A percentile compares a stretch with the other conserved stretches of the same genome.
Conservation (phyloP, 2,329 filamentous ascomycete genomes). For the Cladorrhinum sp. region DNA sequence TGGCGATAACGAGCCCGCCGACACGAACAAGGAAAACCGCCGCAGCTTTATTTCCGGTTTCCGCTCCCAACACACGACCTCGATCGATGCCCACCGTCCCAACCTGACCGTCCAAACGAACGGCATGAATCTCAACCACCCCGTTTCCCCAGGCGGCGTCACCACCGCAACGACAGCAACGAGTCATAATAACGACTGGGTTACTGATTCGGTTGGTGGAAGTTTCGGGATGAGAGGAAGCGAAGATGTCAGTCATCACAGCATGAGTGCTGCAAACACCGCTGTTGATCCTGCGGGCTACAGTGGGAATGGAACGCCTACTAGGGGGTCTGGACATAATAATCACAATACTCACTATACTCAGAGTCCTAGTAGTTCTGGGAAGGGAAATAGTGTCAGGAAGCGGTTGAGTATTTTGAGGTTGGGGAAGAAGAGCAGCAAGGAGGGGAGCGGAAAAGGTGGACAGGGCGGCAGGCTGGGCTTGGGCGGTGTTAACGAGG, state of each 20-base stretch:
- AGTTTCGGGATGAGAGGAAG: not conserved
- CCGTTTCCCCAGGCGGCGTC: slow-evolving; percentile 1
- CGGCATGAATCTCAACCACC: not conserved
- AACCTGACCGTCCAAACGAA: slow-evolving; percentile 6
- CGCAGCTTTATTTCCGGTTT: slow-evolving; percentile 14
- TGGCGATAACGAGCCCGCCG: slow-evolving; percentile 10
- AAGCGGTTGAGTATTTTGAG: slow-evolving; percentile 77
- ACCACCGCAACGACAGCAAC: slow-evolving; percentile 3
- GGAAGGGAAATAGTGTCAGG: slow-evolving; percentile 58
- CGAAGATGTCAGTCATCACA: not conserved
- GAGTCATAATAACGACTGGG: slow-evolving; percentile 6
- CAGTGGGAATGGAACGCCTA: not conserved
- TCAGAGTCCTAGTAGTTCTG: slow-evolving; percentile 2
- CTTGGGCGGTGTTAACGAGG: slow-evolving; percentile 46
- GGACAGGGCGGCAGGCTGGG: slow-evolving; percentile 6
- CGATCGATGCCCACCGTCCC: not conserved
- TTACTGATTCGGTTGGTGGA: not conserved
- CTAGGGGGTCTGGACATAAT: not conserved
- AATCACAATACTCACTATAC: not conserved
- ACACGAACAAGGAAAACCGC: slow-evolving; percentile 33
- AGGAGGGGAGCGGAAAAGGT: slow-evolving; percentile 31
- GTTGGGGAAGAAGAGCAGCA: slow-evolving; percentile 66
- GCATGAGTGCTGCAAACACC: not conserved
- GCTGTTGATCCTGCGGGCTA: not conserved
- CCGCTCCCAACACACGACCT: not conserved